A percentile compares a stretch with the other conserved stretches of the same genome.
These are phyloP conservation scores for Gossypium gossypioides DNA, from an alignment of 441 rosid species.

Conservation along the genomic window DNA sequence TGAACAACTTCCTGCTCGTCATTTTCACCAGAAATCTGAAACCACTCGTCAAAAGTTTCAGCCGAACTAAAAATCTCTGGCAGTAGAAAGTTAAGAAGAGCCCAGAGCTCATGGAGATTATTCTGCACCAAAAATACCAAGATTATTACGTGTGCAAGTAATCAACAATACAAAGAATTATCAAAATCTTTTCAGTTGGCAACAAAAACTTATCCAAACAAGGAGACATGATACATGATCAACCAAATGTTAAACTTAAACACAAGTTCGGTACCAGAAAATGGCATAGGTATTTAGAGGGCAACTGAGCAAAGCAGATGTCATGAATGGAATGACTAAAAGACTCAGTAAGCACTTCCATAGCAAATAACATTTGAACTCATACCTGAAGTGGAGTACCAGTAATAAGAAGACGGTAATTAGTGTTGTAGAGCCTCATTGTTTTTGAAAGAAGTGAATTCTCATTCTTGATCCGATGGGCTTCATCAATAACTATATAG, in stretches of 20 bases:
- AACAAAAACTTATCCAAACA: not conserved
- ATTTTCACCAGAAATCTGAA: constrained; percentile 96
- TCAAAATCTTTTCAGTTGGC: not conserved
- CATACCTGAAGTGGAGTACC: constrained; percentile 98
- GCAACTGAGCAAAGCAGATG: not conserved
- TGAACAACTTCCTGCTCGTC: constrained; percentile 98
- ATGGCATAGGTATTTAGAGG: not conserved
- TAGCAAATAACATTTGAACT: constrained; percentile 9
- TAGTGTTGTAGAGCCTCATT: constrained; percentile 86
- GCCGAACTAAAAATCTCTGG: constrained; percentile 97
- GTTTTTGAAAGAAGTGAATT: constrained; percentile 97
- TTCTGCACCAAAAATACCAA: constrained; percentile 45
- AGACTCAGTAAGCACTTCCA: not conserved
- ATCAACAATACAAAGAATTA: not conserved
- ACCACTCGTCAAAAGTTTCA: constrained; percentile 99
- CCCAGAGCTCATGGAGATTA: constrained; percentile 95
- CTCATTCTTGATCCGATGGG: constrained; percentile 95
- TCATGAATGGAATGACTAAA: not conserved
- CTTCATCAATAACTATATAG: constrained; percentile 92
- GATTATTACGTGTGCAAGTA: not conserved
- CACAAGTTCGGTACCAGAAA: not conserved
- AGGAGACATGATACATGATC: not conserved
- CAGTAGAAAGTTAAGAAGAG: constrained; percentile 87
- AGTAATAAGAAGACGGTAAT: constrained; percentile 91
- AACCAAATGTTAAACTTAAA: not conserved